Evolutionary conservation across 139 green algal species (phyloP), one percentile per base, ranked within the genome.

Genomic region (Haematococcus sp.): DNA sequence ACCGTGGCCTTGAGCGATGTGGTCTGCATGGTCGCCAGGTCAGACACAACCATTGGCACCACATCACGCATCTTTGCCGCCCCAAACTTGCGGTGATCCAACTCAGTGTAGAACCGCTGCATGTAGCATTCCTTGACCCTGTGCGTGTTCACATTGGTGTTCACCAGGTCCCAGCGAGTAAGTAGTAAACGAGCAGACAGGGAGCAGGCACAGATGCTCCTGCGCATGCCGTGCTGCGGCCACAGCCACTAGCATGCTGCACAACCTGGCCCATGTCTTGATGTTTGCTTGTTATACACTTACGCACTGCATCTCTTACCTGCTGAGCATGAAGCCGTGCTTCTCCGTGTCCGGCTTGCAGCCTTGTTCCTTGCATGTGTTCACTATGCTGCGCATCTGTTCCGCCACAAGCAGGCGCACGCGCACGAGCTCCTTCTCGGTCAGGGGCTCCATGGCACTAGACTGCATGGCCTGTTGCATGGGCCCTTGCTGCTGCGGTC

Each of bases 91-190:
- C 61, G 61, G 61, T 49, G 61, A n/a, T 68, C 61, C 4, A 68
- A 31, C 61, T 68, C 61, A 3, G 35, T 31, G 27, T 51, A 28
- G 32, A 49, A 40, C 3, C 61, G 31, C 27, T 35, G 33, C 31
- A 68, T 35, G 31, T 68, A 51, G 25, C 34, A 17, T 13, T 68
- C 61, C 61, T 68, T 49, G 16, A 68, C 61, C 61, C 61, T 68
- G 61, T 5, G 16, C 25, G 5, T 40, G 58, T 15, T 11, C 40
- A 49, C 7, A 7, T 19, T 49, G 40, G 40, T 49, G 40, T 11
- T 11, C 7, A 7, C 7, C 11, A 49, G 7, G 7, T 19, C 7
- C 40, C 40, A 49, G 40, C 11, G 40, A 7, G 40, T 11, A 49
- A 49, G 11, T 11, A 19, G 40, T 49, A 49, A 7, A 49, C 11